Percentiles rank a stretch among this genome's conserved stretches.
phyloP scores from a whole-genome alignment of 768 basidiomycete species.

The Panellus pusillus region DNA sequence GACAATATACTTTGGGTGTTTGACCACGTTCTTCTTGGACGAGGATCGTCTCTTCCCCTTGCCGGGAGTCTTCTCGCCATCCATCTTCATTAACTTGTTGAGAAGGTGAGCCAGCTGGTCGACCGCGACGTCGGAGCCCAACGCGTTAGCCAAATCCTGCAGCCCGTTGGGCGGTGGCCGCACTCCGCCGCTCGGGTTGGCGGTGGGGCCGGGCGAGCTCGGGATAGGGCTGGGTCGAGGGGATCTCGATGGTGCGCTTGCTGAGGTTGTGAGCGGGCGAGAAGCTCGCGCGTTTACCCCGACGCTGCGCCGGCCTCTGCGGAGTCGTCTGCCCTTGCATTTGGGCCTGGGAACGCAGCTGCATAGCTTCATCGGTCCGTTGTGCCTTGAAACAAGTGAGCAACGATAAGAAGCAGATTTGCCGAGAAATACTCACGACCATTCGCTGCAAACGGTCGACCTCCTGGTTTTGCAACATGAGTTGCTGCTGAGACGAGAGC shows the following conservation, averaged over 20 bases:
- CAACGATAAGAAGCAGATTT: too few relatives aligned
- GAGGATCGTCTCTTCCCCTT: too few relatives aligned
- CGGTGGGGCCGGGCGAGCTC: not conserved
- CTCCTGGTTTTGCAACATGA: conserved; percentile 7
- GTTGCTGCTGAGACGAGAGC: conserved; percentile 5
- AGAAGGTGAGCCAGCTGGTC: too few relatives aligned
- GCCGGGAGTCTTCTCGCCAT: too few relatives aligned
- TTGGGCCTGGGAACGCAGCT: conserved; percentile 4
- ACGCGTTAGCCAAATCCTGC: not conserved
- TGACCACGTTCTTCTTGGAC: not conserved
- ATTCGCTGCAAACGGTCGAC: conserved; percentile 5
- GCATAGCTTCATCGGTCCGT: conserved; percentile 8
- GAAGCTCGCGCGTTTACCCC: conserved; percentile 14
- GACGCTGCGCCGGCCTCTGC: conserved; percentile 11
- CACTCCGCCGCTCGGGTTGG: conserved; percentile 5
- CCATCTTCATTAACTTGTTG: too few relatives aligned
- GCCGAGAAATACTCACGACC: conserved; percentile 6
- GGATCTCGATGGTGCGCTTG: conserved; percentile 13
- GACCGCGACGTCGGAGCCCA: too few relatives aligned
- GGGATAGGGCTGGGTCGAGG: conserved; percentile 8
- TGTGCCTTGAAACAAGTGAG: not conserved
- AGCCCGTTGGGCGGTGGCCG: too few relatives aligned
- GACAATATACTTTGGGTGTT: not conserved
- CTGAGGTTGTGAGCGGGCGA: conserved; percentile 9
- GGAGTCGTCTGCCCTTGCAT: too few relatives aligned